A percentile compares a stretch with the other conserved stretches of the same genome.
Conservation (phyloP, 1,139 yeast species). For the Waltiozyma sp. region DNA sequence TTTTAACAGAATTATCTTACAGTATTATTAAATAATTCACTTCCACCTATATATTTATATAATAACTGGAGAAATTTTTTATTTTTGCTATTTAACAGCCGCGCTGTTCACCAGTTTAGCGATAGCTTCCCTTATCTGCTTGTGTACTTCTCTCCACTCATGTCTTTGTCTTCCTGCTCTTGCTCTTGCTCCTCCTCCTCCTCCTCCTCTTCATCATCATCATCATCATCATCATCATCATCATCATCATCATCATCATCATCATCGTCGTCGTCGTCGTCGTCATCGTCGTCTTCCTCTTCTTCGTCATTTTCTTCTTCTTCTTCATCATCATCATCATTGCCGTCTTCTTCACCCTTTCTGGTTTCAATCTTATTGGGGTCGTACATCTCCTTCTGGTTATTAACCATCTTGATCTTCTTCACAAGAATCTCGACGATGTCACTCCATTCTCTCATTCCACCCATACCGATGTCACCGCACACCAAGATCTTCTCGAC, state of each 20-base stretch:
- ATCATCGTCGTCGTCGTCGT: slow-evolving; percentile 20
- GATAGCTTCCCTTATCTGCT: too few species aligned
- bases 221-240: slow-evolving; percentile 15
- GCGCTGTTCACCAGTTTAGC: too few species aligned
- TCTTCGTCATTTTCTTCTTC: slow-evolving; percentile 23
- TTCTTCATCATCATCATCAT: slow-evolving; percentile 20
- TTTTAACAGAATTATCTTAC: too few species aligned
- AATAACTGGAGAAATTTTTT: too few species aligned
- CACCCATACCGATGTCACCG: slow-evolving; percentile 97
- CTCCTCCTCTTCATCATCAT: neutral
- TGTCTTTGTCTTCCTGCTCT: neutral
- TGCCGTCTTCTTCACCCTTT: slow-evolving; percentile 19
- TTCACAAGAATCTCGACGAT: slow-evolving; percentile 70
- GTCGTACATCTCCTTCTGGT: slow-evolving; percentile 15
- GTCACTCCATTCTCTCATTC: slow-evolving; percentile 96
- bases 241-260: slow-evolving; percentile 31
- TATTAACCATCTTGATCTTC: slow-evolving; percentile 23
- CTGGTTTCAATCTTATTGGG: slow-evolving; percentile 8
- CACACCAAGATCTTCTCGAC: slow-evolving; percentile 88
- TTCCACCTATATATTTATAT: too few species aligned
- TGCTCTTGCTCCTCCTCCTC: neutral
- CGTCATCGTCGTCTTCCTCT: slow-evolving; percentile 22
- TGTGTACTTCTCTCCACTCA: too few species aligned
- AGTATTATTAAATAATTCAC: too few species aligned
- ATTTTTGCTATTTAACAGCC: too few species aligned